phyloP scores from a whole-genome alignment of 768 basidiomycete genomes.

The Auriculariales sp. region DNA sequence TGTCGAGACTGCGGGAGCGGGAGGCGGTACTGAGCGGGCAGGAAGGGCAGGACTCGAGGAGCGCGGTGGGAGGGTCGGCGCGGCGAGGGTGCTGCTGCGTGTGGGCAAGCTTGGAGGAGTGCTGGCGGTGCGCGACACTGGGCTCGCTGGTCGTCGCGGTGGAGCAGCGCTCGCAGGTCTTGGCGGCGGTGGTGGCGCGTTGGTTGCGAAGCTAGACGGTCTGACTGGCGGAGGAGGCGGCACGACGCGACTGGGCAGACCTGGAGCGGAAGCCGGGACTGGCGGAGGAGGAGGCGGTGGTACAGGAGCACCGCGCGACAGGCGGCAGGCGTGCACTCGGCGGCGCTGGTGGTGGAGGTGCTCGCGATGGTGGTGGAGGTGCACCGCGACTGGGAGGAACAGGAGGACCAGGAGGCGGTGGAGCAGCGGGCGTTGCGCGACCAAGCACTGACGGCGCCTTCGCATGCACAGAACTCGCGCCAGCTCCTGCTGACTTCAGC shows the following conservation, averaged over 20 bases:
- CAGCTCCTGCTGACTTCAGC: slow-evolving; percentile 30
- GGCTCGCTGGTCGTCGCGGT: slow-evolving; percentile 11
- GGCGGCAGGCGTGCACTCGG: slow-evolving; percentile 13
- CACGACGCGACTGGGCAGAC: slow-evolving; percentile 1
- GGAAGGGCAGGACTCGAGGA: slow-evolving; percentile 12
- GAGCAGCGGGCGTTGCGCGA: slow-evolving; percentile 20
- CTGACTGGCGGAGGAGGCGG: slow-evolving; percentile 17
- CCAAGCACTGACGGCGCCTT: slow-evolving; percentile 55
- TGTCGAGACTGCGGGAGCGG: slow-evolving; percentile 5
- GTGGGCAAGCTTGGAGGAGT: slow-evolving; percentile 15
- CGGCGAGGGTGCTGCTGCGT: too few species aligned
- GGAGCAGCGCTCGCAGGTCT: slow-evolving; percentile 1
- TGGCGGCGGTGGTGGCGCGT: slow-evolving; percentile 2
- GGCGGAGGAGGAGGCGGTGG: slow-evolving; percentile 7
- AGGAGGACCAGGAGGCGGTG: slow-evolving; percentile 12
- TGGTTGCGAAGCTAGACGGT: slow-evolving; percentile 7
- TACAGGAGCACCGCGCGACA: slow-evolving; percentile 1
- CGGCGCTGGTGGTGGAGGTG: slow-evolving; percentile 27
- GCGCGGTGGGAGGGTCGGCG: too few species aligned
- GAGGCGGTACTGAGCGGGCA: slow-evolving; percentile 8
- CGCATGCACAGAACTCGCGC: slow-evolving; percentile 47
- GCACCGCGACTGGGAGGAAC: slow-evolving; percentile 7
- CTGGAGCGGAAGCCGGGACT: too few species aligned
- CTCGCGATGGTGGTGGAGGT: slow-evolving; percentile 9
- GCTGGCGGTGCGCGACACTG: slow-evolving; percentile 11